Evolutionary conservation across 768 basidiomycete species (phyloP).

Genomic region (Lentinus brumalis): DNA sequence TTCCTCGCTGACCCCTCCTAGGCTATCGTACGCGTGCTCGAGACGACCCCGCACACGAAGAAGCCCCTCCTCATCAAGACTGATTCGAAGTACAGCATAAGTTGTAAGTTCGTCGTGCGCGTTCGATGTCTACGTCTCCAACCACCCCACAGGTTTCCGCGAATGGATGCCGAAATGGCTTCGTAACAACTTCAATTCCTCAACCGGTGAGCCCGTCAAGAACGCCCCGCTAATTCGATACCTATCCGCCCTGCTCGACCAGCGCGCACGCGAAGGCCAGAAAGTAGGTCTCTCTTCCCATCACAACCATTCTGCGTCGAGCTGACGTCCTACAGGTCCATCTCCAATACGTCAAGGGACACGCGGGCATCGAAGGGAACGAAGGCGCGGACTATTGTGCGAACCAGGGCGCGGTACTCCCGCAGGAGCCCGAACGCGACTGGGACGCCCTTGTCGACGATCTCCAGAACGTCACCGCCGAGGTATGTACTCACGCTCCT

Average conservation of each 20-base stretch:
- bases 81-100: constrained; percentile 82
- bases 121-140: neutral
- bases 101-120: constrained; percentile 48
- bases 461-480: neutral
- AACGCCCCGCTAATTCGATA: constrained; percentile 76
- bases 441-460: constrained; percentile 44
- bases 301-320: neutral
- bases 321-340: constrained; percentile 13
- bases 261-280: constrained; percentile 49
- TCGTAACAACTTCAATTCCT: constrained; percentile 49
- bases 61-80: constrained; percentile 73
- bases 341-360: constrained; percentile 78
- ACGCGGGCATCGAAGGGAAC: constrained; percentile 78
- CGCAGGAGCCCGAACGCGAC: constrained; percentile 51
- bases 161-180: constrained; percentile 74
- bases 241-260: constrained; percentile 59
- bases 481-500: neutral
- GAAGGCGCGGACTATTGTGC: constrained; percentile 84
- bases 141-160: constrained; percentile 53
- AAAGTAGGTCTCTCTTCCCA: no score
- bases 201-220: constrained; percentile 60
- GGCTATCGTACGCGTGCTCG: constrained; percentile 85
- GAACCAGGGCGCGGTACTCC: constrained; percentile 51
- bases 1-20: constrained; percentile 29
- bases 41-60: constrained; percentile 60